Percentiles rank a stretch among this genome's conserved stretches.
Conservation (phyloP, 352 stramenopile species). For the Phytophthora tubulina region DNA sequence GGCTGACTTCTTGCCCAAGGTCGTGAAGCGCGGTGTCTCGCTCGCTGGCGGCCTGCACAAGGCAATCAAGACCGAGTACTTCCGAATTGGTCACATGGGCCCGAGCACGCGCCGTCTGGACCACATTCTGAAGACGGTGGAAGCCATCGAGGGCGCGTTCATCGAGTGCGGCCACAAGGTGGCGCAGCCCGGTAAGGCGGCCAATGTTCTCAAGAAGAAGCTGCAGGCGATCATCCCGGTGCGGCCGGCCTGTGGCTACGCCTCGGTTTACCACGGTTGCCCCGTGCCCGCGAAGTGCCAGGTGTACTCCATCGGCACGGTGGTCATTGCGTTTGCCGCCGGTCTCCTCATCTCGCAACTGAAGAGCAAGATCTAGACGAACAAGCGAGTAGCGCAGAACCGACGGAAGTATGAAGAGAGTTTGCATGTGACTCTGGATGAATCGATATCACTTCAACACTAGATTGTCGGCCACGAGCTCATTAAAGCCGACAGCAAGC, state of each 20-base stretch:
- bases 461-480: too few species aligned
- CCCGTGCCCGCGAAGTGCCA: conserved; percentile 77
- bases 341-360: conserved; percentile 64
- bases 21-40: conserved; percentile 74
- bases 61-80: conserved; percentile 88
- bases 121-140: conserved; percentile 77
- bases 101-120: conserved; percentile 79
- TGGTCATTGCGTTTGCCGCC: conserved; percentile 66
- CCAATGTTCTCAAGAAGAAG: conserved; percentile 62
- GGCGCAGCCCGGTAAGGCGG: conserved; percentile 62
- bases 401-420: conserved; percentile 5
- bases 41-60: conserved; percentile 80
- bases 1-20: conserved; percentile 79
- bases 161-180: conserved; percentile 78
- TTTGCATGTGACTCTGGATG: conserved; percentile 23
- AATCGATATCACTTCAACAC: conserved; percentile 12
- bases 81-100: conserved; percentile 88
- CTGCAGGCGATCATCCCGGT: conserved; percentile 63
- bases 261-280: conserved; percentile 62
- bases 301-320: conserved; percentile 67
- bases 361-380: conserved; percentile 62
- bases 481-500: neutral
- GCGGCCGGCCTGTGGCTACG: conserved; percentile 55
- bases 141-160: conserved; percentile 76
- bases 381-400: neutral